Percentiles rank a stretch among this genome's conserved stretches.
Conservation (phyloP, 495 filamentous ascomycete species). For the Venustampulla echinocandica region DNA sequence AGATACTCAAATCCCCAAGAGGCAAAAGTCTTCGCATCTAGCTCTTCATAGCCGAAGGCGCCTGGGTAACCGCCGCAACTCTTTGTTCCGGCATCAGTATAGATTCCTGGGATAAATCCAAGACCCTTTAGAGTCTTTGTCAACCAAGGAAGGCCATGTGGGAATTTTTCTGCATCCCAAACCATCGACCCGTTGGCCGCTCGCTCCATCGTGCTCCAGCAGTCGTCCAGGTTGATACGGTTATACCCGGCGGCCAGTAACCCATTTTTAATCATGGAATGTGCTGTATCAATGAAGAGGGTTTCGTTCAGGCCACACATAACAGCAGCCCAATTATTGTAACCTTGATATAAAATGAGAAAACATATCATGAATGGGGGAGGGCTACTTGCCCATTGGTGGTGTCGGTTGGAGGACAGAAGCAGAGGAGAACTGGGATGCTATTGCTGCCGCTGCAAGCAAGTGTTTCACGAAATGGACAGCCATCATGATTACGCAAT, state of each 20-base stretch:
- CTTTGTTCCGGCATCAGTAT: conserved; percentile 24
- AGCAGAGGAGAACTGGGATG: background rate
- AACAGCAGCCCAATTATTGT: conserved; percentile 46
- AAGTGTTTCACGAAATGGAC: background rate
- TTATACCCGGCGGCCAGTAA: conserved; percentile 46
- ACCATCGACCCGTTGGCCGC: conserved; percentile 19
- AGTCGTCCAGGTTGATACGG: conserved; percentile 51
- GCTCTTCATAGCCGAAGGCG: conserved; percentile 25
- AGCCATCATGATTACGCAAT: background rate
- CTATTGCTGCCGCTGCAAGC: background rate
- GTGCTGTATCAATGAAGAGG: conserved; percentile 37
- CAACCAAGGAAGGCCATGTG: conserved; percentile 27
- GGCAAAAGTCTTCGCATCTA: conserved; percentile 29
- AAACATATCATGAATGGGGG: background rate
- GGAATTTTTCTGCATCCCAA: conserved; percentile 21
- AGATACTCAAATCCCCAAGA: conserved; percentile 30
- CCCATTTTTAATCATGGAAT: conserved; percentile 39
- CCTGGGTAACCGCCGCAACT: conserved; percentile 21
- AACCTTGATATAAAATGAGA: conserved; percentile 7
- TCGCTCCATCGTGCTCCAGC: conserved; percentile 38
- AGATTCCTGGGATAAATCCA: conserved; percentile 29
- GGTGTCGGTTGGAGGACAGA: conserved; percentile 13
- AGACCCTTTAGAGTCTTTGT: conserved; percentile 24
- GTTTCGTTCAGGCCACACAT: conserved; percentile 29
- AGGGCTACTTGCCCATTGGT: conserved; percentile 10